A percentile compares a stretch with the other conserved stretches of the same genome.
phyloP scores from a whole-genome alignment of 164 flowering plant species.

The Aristolochia californica region DNA sequence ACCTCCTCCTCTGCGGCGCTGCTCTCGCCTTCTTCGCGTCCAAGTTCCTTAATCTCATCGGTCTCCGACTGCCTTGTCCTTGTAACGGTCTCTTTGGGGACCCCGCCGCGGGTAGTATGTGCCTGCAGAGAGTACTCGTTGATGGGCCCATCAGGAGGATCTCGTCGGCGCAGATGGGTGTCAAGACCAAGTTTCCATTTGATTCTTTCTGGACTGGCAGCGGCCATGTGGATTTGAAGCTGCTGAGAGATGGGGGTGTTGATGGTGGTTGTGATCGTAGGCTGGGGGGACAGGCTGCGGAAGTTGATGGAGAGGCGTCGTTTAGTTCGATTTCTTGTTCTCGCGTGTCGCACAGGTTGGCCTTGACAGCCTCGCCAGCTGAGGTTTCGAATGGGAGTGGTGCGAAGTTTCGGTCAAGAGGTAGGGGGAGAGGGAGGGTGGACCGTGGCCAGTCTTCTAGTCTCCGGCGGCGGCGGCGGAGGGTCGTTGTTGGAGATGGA shows the following conservation, averaged over 20 bases:
- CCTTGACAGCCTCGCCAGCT: slow-evolving; percentile 1
- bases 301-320: slow-evolving; percentile 39
- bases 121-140: slow-evolving; percentile 41
- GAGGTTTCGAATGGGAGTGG: slow-evolving; percentile 1
- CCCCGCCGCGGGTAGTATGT: slow-evolving; percentile 16
- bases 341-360: slow-evolving; percentile 5
- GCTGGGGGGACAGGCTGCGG: slow-evolving; percentile 14
- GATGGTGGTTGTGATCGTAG: background rate
- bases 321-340: slow-evolving; percentile 33
- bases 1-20: slow-evolving; percentile 55
- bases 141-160: slow-evolving; percentile 38
- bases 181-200: slow-evolving; percentile 49
- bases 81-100: slow-evolving; percentile 54
- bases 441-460: slow-evolving; percentile 22
- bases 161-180: slow-evolving; percentile 39
- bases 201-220: slow-evolving; percentile 22
- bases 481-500: slow-evolving; percentile 13
- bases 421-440: slow-evolving; percentile 36
- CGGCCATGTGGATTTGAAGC: slow-evolving; percentile 7
- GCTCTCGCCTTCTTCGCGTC: slow-evolving; percentile 42
- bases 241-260: slow-evolving; percentile 4
- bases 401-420: slow-evolving; percentile 17
- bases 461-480: slow-evolving; percentile 29
- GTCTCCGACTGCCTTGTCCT: slow-evolving; percentile 63
- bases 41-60: slow-evolving; percentile 54